Evolutionary conservation across 345 rosid genomes (phyloP).

Genomic region (Chamaenerion angustifolium): DNA sequence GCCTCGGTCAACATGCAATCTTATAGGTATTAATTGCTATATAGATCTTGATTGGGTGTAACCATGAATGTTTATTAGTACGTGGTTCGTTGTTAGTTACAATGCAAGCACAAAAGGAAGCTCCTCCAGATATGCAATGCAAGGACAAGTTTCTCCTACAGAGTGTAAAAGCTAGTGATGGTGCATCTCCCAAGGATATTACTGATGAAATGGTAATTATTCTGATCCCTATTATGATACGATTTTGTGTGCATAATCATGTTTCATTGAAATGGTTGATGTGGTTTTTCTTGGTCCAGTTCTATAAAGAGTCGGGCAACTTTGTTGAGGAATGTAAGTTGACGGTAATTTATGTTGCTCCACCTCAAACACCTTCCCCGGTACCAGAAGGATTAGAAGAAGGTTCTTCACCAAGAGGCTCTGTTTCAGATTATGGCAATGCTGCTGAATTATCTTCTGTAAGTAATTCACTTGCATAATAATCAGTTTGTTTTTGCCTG

Average conservation of each 20-base stretch:
- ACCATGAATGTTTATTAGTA: background rate
- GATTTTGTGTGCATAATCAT: background rate
- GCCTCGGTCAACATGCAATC: constrained; percentile 58
- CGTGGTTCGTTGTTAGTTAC: constrained; percentile 33
- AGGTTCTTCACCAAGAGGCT: constrained; percentile 63
- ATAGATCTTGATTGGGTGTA: background rate
- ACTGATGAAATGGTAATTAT: constrained; percentile 52
- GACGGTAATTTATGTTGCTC: constrained; percentile 57
- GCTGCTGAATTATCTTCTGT: constrained; percentile 38
- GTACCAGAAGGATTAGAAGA: constrained; percentile 69
- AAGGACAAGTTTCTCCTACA: constrained; percentile 77
- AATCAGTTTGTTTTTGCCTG: background rate
- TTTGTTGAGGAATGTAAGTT: constrained; percentile 64
- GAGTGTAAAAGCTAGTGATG: constrained; percentile 44
- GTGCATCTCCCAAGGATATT: constrained; percentile 40
- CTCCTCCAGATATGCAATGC: constrained; percentile 67
- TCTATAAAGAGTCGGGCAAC: constrained; percentile 63
- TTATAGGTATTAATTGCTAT: constrained; percentile 27
- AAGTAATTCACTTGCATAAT: constrained; percentile 14
- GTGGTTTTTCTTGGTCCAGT: constrained; percentile 22
- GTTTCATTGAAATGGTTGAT: background rate
- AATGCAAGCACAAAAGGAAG: constrained; percentile 78
- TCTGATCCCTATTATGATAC: background rate
- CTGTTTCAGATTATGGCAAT: constrained; percentile 46
- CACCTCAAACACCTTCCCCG: constrained; percentile 70